Base-by-base conservation (phyloP, 2,329 filamentous ascomycete species). In the Diaporthe sp. region DNA sequence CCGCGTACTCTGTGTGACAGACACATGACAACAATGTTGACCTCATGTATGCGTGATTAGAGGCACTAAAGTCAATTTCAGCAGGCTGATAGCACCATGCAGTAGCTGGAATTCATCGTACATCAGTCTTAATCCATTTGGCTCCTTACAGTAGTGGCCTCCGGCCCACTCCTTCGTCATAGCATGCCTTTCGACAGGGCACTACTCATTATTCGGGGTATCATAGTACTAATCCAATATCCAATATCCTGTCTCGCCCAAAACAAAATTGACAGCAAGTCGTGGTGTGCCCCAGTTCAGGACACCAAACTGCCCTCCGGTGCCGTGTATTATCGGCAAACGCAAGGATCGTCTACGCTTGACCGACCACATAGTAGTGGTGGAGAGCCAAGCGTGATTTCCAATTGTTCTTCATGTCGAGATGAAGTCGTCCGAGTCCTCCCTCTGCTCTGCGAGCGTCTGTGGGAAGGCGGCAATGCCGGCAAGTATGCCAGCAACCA, bases 381-480 rank as follows among this genome's bases (percentile, higher is more conserved):
- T 28, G 7, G 2, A 34, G 46, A 25, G 31, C 2, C 19, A 4
- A 8, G 5, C 19, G 8, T 5, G 28, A 25, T 2, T 28, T 1
- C 31, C 8, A 3, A 4, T 3, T 19, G 37, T 39, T 58, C 46
- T 78, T 55, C 75, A 76, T 6, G 81, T 89, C 12, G 88, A 88
- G 44, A 94, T 90, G 73, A 95, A 94, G 51, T 90, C 85, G 79
- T 94, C 86, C 1, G 93, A 94, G 79, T 94, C 93, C 71, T 90
- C 85, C 82, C 93, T 87, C 81, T 95, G 93, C 82, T 95, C 87
- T 31, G 87, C 87, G 79, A 92, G 93, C 2, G 91, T 91, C 83
- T 95, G 88, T 0, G 92, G 92, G 80, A 96, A 96, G 10, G 93
- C 94, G 0, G 94, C 94, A 57, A 96, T 88, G 1, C 93, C 94